These are phyloP conservation scores for Colletotrichum godetiae DNA, from an alignment of 2,329 filamentous ascomycete genomes.

Conservation along the genomic window DNA sequence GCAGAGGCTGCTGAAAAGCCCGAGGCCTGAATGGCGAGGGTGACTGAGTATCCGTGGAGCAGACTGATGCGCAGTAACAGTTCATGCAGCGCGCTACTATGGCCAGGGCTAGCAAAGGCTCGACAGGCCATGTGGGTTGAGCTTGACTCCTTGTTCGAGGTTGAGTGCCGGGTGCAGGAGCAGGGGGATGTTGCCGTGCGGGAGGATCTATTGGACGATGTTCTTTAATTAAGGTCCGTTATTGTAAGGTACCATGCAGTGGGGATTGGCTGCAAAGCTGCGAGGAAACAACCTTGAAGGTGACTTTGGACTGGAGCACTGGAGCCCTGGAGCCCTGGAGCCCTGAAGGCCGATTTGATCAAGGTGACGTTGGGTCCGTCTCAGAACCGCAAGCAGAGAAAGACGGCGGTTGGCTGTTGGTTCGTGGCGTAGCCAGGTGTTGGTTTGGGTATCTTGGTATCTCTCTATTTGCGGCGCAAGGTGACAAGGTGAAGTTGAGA, in stretches of 20 bases:
- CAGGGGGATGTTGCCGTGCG: constrained; percentile 18
- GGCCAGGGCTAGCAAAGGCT: constrained; percentile 30
- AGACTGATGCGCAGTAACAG: not conserved
- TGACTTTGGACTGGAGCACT: constrained; percentile 7
- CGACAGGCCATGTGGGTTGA: constrained; percentile 35
- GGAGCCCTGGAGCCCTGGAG: too few relatives aligned
- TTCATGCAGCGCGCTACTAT: constrained; percentile 21
- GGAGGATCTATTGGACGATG: constrained; percentile 29
- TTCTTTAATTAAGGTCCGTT: constrained; percentile 30
- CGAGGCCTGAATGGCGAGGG: not conserved
- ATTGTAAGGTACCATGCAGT: constrained; percentile 22
- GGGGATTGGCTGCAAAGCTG: constrained; percentile 24
- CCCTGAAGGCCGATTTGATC: not conserved
- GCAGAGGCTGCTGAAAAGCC: not conserved
- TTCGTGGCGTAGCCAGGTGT: not conserved
- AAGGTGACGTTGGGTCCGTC: constrained; percentile 7
- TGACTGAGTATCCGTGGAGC: not conserved
- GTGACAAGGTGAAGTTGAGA: not conserved
- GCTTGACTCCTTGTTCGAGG: constrained; percentile 33
- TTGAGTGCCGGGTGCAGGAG: constrained; percentile 34
- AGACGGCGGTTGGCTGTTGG: not conserved
- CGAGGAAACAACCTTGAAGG: not conserved
- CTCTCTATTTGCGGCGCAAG: not conserved
- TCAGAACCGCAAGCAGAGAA: not conserved
- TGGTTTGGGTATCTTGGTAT: not conserved